phyloP scores from a whole-genome alignment of 164 flowering plant genomes.

The Stephania cephalantha region DNA sequence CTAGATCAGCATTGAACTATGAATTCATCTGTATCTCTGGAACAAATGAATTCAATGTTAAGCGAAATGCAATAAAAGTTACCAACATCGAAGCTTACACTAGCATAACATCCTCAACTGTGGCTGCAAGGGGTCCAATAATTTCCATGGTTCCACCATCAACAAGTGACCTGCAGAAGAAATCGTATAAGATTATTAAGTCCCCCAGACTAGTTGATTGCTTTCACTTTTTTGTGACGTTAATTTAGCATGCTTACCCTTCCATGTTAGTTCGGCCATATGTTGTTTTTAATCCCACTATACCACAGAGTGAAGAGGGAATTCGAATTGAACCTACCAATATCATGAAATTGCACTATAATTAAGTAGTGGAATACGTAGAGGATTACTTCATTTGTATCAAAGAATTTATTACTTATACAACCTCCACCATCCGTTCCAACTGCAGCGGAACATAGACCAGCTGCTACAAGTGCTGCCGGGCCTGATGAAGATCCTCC shows the following conservation, averaged over 20 bases:
- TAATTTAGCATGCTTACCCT: conserved; percentile 19
- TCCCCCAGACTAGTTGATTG: not conserved
- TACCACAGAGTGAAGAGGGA: conserved; percentile 95
- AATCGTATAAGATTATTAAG: not conserved
- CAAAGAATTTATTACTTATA: conserved; percentile 9
- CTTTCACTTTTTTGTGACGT: not conserved
- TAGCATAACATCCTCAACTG: conserved; percentile 88
- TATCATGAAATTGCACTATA: conserved; percentile 3
- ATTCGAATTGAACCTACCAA: conserved; percentile 85
- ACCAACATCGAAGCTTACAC: conserved; percentile 46
- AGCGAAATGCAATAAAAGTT: not conserved
- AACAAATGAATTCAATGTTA: not conserved
- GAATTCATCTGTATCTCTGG: not conserved
- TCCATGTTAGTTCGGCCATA: conserved; percentile 59
- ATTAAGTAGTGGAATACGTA: conserved; percentile 5
- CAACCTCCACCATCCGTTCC: conserved; percentile 99
- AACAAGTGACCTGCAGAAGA: conserved; percentile 56
- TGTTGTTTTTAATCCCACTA: conserved; percentile 85
- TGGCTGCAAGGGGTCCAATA: conserved; percentile 80
- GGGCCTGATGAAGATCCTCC: conserved; percentile 99
- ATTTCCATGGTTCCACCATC: conserved; percentile 83
- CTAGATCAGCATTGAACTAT: not conserved
- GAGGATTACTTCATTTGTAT: not conserved
- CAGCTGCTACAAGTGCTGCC: conserved; percentile 92
- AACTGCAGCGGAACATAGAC: conserved; percentile 87